Base-by-base conservation (phyloP, 768 basidiomycete species). In the Podaxis sp. region DNA sequence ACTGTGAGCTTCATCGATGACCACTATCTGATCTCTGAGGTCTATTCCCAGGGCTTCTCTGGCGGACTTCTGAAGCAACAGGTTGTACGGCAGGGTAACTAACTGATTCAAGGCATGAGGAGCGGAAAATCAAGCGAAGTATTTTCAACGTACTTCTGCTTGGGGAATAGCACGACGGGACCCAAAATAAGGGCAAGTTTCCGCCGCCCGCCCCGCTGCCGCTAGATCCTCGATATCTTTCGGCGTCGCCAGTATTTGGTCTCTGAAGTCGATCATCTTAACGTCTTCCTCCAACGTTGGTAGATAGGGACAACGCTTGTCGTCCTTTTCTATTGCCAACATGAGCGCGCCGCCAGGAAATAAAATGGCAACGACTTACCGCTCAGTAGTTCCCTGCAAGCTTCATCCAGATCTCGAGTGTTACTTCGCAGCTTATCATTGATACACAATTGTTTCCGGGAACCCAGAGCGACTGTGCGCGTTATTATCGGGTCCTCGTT, bases 1-100 rank as follows among this genome's bases (percentile, higher is more conserved):
- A 95, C 94, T 98, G 74, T 99, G 96, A 0, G 96, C 96, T 77
- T 99, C 96, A 70, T 99, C 96, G 59, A 99, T 87, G 24, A 99
- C 82, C 33, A 99, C 85, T 17, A 98, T 80, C 68, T 97, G 94
- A 68, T 88, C 84, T 11, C 82, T 89, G 51, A 97, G 77, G 69
- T 93, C 85, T 63, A 99, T 95, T 2, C 91, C 91, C 0, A 98
- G 80, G 0, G 94, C 87, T 69, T 97, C 93, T 55, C 96, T 80
- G 1, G 95, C 92, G 1, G 83, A 82, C 64, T 85, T 89, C 65
- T 93, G 89, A 4, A 99, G 77, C 1, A 99, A 79, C 19, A 98
- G 87, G 73, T 96, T 96, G 72, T 99, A 99, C 0, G 96, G 97
- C 7, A 99, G 79, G 0, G 91, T 89, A n/a, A 97, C 87, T 0